phyloP scores from a whole-genome alignment of 202 grass and related monocot species.

The Saccharum hybrid region DNA sequence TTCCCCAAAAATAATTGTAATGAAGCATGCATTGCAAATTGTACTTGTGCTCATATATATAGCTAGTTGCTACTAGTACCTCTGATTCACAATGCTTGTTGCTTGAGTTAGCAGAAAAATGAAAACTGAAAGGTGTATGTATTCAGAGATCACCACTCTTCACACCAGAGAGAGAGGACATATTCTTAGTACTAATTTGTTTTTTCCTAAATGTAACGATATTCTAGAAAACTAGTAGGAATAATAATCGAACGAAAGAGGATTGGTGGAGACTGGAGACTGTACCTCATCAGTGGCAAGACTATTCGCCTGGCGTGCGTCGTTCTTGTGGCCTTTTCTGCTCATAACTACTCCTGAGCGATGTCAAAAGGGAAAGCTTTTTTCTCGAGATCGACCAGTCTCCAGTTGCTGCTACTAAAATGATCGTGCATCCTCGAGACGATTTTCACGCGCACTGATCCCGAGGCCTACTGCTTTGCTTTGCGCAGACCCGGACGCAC shows the following conservation, averaged over 20 bases:
- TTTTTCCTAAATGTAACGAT: no score
- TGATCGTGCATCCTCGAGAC: constrained; percentile 39
- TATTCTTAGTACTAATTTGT: not conserved
- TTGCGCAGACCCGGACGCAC: not conserved
- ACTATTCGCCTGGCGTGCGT: constrained; percentile 5
- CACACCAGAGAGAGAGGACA: not conserved
- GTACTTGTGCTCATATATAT: not conserved
- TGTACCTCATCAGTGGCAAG: not conserved
- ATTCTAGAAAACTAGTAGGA: not conserved
- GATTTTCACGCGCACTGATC: constrained; percentile 54
- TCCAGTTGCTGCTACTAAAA: constrained; percentile 22
- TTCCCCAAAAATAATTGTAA: not conserved
- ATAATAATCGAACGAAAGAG: not conserved
- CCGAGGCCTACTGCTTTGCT: constrained; percentile 25
- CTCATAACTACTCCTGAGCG: not conserved
- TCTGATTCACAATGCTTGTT: not conserved
- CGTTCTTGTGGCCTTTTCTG: not conserved
- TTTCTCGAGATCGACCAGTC: not conserved
- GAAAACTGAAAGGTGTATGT: not conserved
- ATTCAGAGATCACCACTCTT: not conserved
- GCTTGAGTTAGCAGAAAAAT: not conserved
- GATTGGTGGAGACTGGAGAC: not conserved
- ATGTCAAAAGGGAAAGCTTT: not conserved
- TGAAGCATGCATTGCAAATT: not conserved
- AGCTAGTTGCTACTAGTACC: not conserved